phyloP scores from a whole-genome alignment of 805 yeast species.

The Maudiozyma saulgeensis region DNA sequence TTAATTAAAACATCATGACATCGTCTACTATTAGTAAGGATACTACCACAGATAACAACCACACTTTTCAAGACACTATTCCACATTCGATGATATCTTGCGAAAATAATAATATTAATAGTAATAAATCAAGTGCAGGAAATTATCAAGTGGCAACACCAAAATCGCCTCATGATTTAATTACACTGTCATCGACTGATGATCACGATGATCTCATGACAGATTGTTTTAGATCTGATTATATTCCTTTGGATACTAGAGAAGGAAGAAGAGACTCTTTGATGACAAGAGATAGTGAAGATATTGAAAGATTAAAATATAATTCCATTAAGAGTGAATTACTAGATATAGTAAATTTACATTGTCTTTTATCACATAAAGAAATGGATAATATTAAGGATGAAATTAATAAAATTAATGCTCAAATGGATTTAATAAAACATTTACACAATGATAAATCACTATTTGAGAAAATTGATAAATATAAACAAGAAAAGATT shows the following conservation, averaged over 20 bases:
- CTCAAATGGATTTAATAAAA: conserved; percentile 45
- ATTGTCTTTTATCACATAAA: conserved; percentile 49
- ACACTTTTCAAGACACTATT: not conserved
- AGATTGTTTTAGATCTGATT: not conserved
- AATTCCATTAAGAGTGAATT: conserved; percentile 28
- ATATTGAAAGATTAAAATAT: conserved; percentile 22
- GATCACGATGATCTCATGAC: not conserved
- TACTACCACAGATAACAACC: not conserved
- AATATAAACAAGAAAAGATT: conserved; percentile 10
- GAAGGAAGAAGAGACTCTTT: not conserved
- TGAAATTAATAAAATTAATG: conserved; percentile 49
- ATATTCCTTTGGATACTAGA: too few species aligned
- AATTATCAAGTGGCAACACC: conserved; percentile 36
- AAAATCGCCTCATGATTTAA: conserved; percentile 34
- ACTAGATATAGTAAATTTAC: conserved; percentile 45
- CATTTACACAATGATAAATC: conserved; percentile 31
- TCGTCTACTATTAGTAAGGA: not conserved
- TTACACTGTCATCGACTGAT: conserved; percentile 18
- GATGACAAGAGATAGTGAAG: conserved; percentile 19
- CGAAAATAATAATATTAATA: not conserved
- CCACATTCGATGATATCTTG: not conserved
- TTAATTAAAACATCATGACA: not conserved
- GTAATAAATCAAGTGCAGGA: conserved; percentile 2
- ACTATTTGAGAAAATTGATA: conserved; percentile 16
- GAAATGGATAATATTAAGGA: conserved; percentile 42